Evolutionary conservation across 2,329 filamentous ascomycete genomes (phyloP).

Genomic region (Paecilomyces variotii): DNA sequence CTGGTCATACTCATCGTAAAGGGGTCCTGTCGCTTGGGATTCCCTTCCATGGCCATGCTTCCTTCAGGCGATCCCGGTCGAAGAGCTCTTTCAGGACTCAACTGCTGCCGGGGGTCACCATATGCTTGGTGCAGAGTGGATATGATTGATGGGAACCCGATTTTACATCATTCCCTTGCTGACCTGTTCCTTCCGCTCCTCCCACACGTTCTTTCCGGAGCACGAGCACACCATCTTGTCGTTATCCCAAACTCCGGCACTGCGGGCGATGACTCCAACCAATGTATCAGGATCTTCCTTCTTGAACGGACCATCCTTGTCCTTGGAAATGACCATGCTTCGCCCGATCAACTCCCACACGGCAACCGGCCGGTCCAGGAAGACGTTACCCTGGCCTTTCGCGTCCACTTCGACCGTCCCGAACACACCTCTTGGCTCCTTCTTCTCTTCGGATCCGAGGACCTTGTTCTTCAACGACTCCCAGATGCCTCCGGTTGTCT

Average conservation of each 20-base stretch:
- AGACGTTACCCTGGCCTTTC: conserved; percentile 68
- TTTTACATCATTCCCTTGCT: conserved; percentile 75
- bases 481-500: conserved; percentile 79
- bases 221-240: conserved; percentile 98
- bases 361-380: conserved; percentile 73
- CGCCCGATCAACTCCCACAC: conserved; percentile 96
- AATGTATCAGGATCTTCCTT: conserved; percentile 76
- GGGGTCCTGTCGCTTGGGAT: not conserved
- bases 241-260: conserved; percentile 97
- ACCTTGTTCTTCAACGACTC: conserved; percentile 42
- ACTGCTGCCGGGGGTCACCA: not conserved
- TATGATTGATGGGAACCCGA: not conserved
- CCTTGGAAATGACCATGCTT: conserved; percentile 76
- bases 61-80: not conserved
- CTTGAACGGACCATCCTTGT: conserved; percentile 51
- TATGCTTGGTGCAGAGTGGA: not conserved
- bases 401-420: conserved; percentile 68
- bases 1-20: not conserved
- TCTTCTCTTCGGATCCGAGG: conserved; percentile 22
- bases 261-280: conserved; percentile 88
- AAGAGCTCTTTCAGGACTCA: not conserved
- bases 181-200: conserved; percentile 86
- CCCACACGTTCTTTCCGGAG: conserved; percentile 96
- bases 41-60: not conserved
- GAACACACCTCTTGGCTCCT: conserved; percentile 54